phyloP scores from a whole-genome alignment of 2,329 filamentous ascomycete genomes.

The Incumbomyces lentus region DNA sequence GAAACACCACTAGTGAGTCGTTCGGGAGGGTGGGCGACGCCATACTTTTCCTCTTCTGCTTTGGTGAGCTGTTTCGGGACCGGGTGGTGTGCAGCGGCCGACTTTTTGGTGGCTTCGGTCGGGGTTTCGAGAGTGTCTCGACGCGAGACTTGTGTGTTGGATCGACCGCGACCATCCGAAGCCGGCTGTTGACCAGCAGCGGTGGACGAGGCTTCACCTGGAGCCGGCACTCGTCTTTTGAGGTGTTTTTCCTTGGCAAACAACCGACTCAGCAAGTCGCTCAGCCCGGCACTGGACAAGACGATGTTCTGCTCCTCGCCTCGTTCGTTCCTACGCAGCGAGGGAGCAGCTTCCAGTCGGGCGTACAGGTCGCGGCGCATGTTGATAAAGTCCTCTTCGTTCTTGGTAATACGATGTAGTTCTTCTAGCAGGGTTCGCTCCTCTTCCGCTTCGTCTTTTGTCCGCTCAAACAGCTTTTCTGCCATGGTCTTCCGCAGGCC shows the following conservation, averaged over 20 bases:
- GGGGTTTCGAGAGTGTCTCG: conserved; percentile 19
- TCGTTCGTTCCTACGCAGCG: conserved; percentile 50
- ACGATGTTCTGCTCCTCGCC: conserved; percentile 42
- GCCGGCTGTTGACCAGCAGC: conserved; percentile 32
- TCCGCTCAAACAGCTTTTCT: conserved; percentile 64
- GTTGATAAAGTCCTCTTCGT: conserved; percentile 75
- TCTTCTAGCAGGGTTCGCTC: conserved; percentile 84
- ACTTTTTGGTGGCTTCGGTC: conserved; percentile 26
- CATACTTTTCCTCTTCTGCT: conserved; percentile 69
- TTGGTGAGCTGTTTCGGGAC: conserved; percentile 62
- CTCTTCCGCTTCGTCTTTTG: conserved; percentile 79
- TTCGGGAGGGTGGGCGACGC: conserved; percentile 73
- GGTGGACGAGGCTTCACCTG: conserved; percentile 44
- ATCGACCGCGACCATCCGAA: conserved; percentile 23
- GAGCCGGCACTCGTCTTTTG: conserved; percentile 64
- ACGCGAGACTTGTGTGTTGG: conserved; percentile 19
- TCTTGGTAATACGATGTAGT: conserved; percentile 79
- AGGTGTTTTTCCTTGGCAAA: conserved; percentile 77
- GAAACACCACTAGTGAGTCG: conserved; percentile 75
- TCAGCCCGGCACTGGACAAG: conserved; percentile 69
- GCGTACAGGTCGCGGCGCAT: conserved; percentile 80
- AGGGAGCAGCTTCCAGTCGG: conserved; percentile 72
- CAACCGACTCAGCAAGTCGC: conserved; percentile 70
- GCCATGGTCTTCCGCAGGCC: conserved; percentile 74
- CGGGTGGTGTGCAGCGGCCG: conserved; percentile 31